Base-by-base conservation (phyloP, 805 yeast genomes). In the Candida tammaniensis region DNA sequence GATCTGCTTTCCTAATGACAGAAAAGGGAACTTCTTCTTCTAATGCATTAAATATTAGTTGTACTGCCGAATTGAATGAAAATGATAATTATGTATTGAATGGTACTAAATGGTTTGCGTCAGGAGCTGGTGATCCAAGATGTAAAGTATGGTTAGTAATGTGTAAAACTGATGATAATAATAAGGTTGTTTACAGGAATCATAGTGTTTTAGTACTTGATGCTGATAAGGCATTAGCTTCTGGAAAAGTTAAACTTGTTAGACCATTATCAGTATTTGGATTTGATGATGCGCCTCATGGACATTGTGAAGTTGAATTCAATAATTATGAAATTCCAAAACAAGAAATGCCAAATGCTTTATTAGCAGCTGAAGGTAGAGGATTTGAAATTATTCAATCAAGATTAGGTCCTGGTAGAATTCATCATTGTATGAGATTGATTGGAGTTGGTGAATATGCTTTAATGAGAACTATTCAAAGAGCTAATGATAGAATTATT, bases 51-150 rank as follows among this genome's bases (percentile, higher is more conserved):
- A 78, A 78, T 52, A 75, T 78, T 38, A 62, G 74, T 1, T 55
- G 72, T 25, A 49, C 63, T 18, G 79, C 80, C 19, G 42, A 23
- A 12, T 40, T 45, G 40, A 63, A 58, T 38, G 48, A 49, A 4
- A 54, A 51, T 11, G 80, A 75, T 3, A 65, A 70, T 39, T 74
- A 64, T 33, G 71, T 76, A 2, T 44, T 80, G 30, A 74, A 74
- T 41, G 85, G 85, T 5, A 67, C 75, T 35, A 80, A 80, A 51
- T 79, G 85, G 85, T 78, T 79, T 69, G 79, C 82, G 3, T 75
- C 82, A 0, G 84, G 84, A 18, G 83, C 82, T 24, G 83, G 82
- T 17, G 84, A 78, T 51, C 83, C 82, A 17, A 67, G 82, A 35
- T 71, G 79, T 52, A 46, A 57, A 24, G 69, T 74, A 12, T 68